Evolutionary conservation across 805 yeast species (phyloP).

Genomic region (Saturnispora besseyi): DNA sequence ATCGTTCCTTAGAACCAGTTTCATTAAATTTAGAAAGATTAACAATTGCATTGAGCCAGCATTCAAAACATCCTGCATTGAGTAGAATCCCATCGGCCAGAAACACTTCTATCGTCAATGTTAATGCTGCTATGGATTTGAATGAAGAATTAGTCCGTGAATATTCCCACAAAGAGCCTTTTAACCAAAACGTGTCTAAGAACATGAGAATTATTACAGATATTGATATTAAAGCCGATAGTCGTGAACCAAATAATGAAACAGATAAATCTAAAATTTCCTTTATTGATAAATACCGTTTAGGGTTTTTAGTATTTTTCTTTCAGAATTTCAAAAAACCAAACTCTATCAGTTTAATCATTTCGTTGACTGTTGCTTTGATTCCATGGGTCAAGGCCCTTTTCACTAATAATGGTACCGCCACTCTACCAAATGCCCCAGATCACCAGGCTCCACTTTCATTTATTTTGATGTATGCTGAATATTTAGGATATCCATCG

Average conservation of each 20-base stretch:
- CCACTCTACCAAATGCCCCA: slow-evolving; percentile 32
- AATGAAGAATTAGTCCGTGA: slow-evolving; percentile 27
- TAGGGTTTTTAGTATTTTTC: slow-evolving; percentile 26
- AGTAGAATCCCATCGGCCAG: slow-evolving; percentile 28
- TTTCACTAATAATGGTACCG: slow-evolving; percentile 29
- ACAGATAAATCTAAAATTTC: slow-evolving; percentile 19
- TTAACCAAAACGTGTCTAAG: slow-evolving; percentile 23
- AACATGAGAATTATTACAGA: slow-evolving; percentile 27
- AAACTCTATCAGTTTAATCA: slow-evolving; percentile 36
- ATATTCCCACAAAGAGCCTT: slow-evolving; percentile 29
- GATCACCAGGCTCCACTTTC: slow-evolving; percentile 47
- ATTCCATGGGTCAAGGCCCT: slow-evolving; percentile 46
- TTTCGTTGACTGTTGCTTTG: slow-evolving; percentile 40
- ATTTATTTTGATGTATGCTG: slow-evolving; percentile 40
- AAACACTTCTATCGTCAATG: slow-evolving; percentile 1
- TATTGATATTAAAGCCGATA: slow-evolving; percentile 18
- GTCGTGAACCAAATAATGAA: slow-evolving; percentile 16
- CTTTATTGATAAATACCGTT: slow-evolving; percentile 24
- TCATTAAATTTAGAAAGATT: slow-evolving; percentile 3
- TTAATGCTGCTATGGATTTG: slow-evolving; percentile 14
- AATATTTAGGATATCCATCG: slow-evolving; percentile 42
- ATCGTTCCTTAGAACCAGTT: neutral
- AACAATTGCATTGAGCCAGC: neutral
- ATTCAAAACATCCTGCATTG: slow-evolving; percentile 10
- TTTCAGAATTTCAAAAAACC: slow-evolving; percentile 42